These are phyloP conservation scores for Geranomyces variabilis DNA, from an alignment of 192 early-diverging fungal species.

Conservation along the genomic window DNA sequence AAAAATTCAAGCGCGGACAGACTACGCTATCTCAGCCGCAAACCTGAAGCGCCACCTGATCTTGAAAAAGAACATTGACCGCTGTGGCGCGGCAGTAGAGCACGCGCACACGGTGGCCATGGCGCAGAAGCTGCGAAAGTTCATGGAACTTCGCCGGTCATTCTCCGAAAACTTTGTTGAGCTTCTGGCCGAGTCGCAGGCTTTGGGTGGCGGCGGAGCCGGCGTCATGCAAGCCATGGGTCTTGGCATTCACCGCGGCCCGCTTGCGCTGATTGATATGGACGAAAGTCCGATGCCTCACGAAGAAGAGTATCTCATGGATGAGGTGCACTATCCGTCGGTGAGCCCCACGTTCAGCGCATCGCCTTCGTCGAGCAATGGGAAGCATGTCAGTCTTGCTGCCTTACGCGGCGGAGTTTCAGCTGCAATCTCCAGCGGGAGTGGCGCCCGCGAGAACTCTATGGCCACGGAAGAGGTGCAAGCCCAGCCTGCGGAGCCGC, in stretches of 20 bases:
- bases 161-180: slow-evolving; percentile 45
- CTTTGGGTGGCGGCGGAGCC: background rate
- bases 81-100: slow-evolving; percentile 41
- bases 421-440: background rate
- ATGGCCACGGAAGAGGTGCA: slow-evolving; percentile 1
- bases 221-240: slow-evolving; percentile 13
- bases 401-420: slow-evolving; percentile 1
- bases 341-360: slow-evolving; percentile 12
- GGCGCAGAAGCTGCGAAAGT: slow-evolving; percentile 43
- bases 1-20: slow-evolving; percentile 39
- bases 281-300: background rate
- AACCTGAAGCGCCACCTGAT: slow-evolving; percentile 46
- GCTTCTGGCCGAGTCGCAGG: slow-evolving; percentile 24
- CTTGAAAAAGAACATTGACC: slow-evolving; percentile 35
- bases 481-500: background rate
- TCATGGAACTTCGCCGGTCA: slow-evolving; percentile 44
- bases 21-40: slow-evolving; percentile 47
- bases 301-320: slow-evolving; percentile 2
- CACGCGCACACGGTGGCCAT: slow-evolving; percentile 46
- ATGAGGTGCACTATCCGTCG: background rate
- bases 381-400: slow-evolving; percentile 6
- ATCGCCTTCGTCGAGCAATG: background rate
- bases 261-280: background rate
- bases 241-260: background rate
- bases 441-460: background rate